Evolutionary conservation across 1,284 basidiomycete species (phyloP).

Genomic region (Phellopilus nigrolimitatus): DNA sequence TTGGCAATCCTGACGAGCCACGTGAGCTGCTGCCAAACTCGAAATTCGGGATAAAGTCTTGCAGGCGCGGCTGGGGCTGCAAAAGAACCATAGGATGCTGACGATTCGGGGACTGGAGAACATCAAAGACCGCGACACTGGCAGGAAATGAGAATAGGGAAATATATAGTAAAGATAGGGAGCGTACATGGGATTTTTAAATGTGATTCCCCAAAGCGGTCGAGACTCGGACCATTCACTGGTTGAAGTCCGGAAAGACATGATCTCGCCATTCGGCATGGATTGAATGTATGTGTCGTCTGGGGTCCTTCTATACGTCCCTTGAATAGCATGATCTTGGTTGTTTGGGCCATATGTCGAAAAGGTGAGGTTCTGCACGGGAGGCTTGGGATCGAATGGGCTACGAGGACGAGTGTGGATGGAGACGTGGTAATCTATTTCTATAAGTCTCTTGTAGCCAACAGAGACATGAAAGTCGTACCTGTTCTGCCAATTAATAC

Average conservation of each 20-base stretch:
- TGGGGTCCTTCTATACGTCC: slow-evolving; percentile 60
- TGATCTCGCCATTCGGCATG: slow-evolving; percentile 68
- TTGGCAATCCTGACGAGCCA: slow-evolving; percentile 33
- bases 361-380: slow-evolving; percentile 73
- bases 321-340: slow-evolving; percentile 61
- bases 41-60: slow-evolving; percentile 52
- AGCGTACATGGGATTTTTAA: slow-evolving; percentile 52
- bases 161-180: not conserved
- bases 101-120: slow-evolving; percentile 45
- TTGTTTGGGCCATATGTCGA: slow-evolving; percentile 84
- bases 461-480: slow-evolving; percentile 33
- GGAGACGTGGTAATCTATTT: slow-evolving; percentile 65
- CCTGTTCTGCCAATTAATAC: slow-evolving; percentile 81
- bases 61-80: slow-evolving; percentile 68
- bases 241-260: slow-evolving; percentile 57
- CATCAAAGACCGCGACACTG: slow-evolving; percentile 78
- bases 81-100: slow-evolving; percentile 67
- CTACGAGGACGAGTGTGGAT: slow-evolving; percentile 50
- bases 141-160: slow-evolving; percentile 15
- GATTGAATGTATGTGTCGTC: slow-evolving; percentile 78
- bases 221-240: slow-evolving; percentile 30
- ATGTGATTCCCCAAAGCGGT: slow-evolving; percentile 54
- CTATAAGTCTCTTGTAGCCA: not conserved
- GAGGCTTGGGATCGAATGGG: slow-evolving; percentile 34
- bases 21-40: slow-evolving; percentile 34